Conservation (phyloP, 306 rosid genomes). For the Leucaena leucocephala region DNA sequence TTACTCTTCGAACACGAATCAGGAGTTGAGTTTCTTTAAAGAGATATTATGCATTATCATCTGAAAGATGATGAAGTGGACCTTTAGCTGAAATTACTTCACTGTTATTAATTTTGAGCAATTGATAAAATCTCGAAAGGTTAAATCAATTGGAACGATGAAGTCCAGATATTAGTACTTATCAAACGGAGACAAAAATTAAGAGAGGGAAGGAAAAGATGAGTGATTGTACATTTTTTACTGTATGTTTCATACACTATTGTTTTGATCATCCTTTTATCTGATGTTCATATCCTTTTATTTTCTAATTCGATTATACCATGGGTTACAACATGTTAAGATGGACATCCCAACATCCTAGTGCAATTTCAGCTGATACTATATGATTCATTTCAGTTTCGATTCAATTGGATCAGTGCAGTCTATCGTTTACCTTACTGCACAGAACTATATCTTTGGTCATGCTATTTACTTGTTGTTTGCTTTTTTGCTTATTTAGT, state of each 20-base stretch:
- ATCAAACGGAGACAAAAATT: conserved; percentile 3
- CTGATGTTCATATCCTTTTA: background rate
- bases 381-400: background rate
- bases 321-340: background rate
- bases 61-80: conserved; percentile 12
- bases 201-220: background rate
- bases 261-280: background rate
- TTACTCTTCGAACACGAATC: background rate
- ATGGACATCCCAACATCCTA: background rate
- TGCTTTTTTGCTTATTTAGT: conserved; percentile 8
- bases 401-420: background rate
- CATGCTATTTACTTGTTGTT: background rate
- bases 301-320: background rate
- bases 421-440: background rate
- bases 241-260: background rate
- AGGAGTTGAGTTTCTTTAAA: background rate
- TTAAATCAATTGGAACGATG: background rate
- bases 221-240: background rate
- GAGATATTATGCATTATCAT: background rate
- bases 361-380: background rate
- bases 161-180: background rate
- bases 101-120: background rate
- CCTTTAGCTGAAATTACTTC: conserved; percentile 3
- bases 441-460: background rate
- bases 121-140: background rate